Percentiles rank a stretch among this genome's conserved stretches.
These are phyloP conservation scores for Rhizopus microsporus DNA, from an alignment of 371 early-diverging fungal species.

Conservation along the genomic window DNA sequence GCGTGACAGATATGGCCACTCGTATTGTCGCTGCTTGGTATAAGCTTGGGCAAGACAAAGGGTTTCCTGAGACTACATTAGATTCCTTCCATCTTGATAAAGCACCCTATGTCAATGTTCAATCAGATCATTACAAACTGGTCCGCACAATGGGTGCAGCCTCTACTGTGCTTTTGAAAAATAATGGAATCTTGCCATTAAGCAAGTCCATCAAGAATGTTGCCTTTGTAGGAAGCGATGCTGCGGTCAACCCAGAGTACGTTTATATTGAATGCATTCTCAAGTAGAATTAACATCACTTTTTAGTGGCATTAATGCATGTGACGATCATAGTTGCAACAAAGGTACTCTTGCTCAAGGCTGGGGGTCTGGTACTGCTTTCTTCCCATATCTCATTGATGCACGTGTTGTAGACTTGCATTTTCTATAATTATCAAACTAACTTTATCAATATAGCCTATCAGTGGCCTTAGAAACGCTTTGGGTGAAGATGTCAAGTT, in stretches of 20 bases:
- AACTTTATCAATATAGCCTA: constrained; percentile 20
- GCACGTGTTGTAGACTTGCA: no score
- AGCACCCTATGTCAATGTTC: constrained; percentile 37
- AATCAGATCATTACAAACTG: constrained; percentile 35
- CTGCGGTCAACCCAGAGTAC: constrained; percentile 29
- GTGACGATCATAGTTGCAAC: constrained; percentile 31
- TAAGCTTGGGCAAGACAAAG: constrained; percentile 44
- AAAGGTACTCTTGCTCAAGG: constrained; percentile 62
- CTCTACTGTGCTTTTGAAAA: constrained; percentile 48
- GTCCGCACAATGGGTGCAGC: constrained; percentile 53
- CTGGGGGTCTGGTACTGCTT: constrained; percentile 67
- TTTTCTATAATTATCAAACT: no score
- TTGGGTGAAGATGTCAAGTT: constrained; percentile 37
- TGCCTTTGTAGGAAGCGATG: constrained; percentile 58
- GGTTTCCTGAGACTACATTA: constrained; percentile 43
- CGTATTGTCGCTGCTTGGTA: constrained; percentile 60
- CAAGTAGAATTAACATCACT: neutral
- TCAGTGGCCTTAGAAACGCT: constrained; percentile 41
- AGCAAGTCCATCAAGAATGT: constrained; percentile 23
- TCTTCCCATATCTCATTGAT: constrained; percentile 60
- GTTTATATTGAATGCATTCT: neutral
- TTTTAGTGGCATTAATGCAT: constrained; percentile 14
- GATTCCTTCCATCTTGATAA: constrained; percentile 24
- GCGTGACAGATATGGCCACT: constrained; percentile 57
- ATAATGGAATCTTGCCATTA: constrained; percentile 45